Evolutionary conservation across 1,284 basidiomycete species (phyloP).

Genomic region (Ustilago shanxiensis): DNA sequence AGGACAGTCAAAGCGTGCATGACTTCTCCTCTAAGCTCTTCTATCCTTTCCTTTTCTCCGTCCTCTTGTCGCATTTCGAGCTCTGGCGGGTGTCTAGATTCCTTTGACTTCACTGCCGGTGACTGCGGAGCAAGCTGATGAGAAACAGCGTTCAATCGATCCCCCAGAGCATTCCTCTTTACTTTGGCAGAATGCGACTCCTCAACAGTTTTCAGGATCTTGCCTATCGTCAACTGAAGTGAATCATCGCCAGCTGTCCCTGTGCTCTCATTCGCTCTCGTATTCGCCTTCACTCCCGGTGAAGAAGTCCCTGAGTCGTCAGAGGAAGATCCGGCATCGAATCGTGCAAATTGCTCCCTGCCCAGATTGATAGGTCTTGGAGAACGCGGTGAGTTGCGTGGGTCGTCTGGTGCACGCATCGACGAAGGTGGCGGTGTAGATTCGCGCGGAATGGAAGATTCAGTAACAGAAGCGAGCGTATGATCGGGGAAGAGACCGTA

Average conservation of each 20-base stretch:
- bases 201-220: conserved; percentile 22
- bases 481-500: conserved; percentile 14
- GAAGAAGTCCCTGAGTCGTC: conserved; percentile 9
- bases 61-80: conserved; percentile 1
- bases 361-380: conserved; percentile 28
- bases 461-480: not conserved
- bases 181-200: conserved; percentile 5
- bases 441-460: conserved; percentile 26
- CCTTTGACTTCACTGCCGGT: not conserved
- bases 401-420: conserved; percentile 11
- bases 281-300: conserved; percentile 6
- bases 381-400: conserved; percentile 29
- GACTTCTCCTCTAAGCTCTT: conserved; percentile 23
- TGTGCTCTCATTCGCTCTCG: not conserved
- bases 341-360: conserved; percentile 13
- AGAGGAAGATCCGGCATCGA: conserved; percentile 14
- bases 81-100: not conserved
- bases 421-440: conserved; percentile 35
- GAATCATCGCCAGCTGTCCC: not conserved
- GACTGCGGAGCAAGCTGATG: not conserved
- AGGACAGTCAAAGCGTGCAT: conserved; percentile 22
- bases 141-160: conserved; percentile 10
- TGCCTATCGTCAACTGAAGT: conserved; percentile 18
- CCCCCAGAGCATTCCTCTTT: conserved; percentile 8
- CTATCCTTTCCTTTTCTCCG: conserved; percentile 7